Conservation (phyloP, 2,329 filamentous ascomycete genomes). For the Stenocarpella maydis region DNA sequence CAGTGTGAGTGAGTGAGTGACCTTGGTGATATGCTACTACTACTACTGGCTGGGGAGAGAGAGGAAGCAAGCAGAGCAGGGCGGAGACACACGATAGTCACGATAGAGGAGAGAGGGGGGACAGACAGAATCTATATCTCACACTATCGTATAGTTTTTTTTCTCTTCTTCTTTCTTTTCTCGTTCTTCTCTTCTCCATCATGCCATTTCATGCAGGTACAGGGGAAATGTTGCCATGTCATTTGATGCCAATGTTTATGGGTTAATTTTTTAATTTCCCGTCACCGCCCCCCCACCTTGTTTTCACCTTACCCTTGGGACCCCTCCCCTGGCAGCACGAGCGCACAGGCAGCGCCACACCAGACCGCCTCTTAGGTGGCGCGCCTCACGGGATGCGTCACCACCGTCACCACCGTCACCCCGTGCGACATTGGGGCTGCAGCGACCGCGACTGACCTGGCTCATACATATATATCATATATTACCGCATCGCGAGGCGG, state of each 20-base stretch:
- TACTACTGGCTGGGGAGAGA: neutral
- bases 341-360: too few relatives aligned
- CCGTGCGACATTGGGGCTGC: too few relatives aligned
- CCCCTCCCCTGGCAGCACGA: neutral
- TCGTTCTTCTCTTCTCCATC: neutral
- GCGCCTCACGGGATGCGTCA: slow-evolving; percentile 24
- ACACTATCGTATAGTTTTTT: neutral
- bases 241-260: slow-evolving; percentile 24
- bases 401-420: too few relatives aligned
- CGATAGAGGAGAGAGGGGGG: neutral
- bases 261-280: slow-evolving; percentile 26
- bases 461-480: too few relatives aligned
- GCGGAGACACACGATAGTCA: neutral
- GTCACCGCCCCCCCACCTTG: slow-evolving; percentile 2
- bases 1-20: too few relatives aligned
- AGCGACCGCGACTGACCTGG: neutral
- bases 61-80: neutral
- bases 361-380: neutral
- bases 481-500: too few relatives aligned
- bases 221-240: neutral
- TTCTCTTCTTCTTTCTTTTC: too few relatives aligned
- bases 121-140: neutral
- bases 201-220: slow-evolving; percentile 21
- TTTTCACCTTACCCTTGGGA: neutral
- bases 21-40: too few relatives aligned